Percentiles rank a stretch among this genome's conserved stretches.
These are phyloP conservation scores for Theobroma grandiflorum DNA, from an alignment of 441 rosid genomes.

Conservation along the genomic window DNA sequence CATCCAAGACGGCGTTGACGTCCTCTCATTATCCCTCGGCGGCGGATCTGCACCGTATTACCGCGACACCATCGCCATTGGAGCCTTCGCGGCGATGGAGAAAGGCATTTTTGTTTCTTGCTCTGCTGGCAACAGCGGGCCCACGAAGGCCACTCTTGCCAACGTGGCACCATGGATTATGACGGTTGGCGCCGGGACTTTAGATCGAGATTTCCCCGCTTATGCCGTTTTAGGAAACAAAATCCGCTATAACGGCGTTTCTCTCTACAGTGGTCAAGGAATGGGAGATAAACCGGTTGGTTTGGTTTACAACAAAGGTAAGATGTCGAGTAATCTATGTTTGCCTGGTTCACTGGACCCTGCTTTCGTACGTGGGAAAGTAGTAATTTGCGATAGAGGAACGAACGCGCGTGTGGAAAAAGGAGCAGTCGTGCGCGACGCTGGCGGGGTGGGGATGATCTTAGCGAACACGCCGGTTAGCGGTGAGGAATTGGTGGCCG, in stretches of 20 bases:
- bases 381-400: constrained; percentile 89
- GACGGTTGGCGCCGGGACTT: constrained; percentile 93
- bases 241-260: constrained; percentile 58
- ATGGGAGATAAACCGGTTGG: constrained; percentile 65
- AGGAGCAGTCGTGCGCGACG: constrained; percentile 84
- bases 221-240: constrained; percentile 61
- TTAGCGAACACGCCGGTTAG: constrained; percentile 69
- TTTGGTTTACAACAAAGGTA: constrained; percentile 59
- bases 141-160: constrained; percentile 58
- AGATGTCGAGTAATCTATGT: constrained; percentile 63
- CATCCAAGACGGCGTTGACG: constrained; percentile 76
- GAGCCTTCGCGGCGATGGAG: constrained; percentile 79
- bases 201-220: constrained; percentile 93
- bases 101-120: constrained; percentile 83
- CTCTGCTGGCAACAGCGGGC: constrained; percentile 90
- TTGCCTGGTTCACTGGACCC: constrained; percentile 78
- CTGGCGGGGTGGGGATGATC: constrained; percentile 92
- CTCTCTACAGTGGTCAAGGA: constrained; percentile 77
- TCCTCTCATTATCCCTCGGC: constrained; percentile 83
- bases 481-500: constrained; percentile 94
- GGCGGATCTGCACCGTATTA: constrained; percentile 78
- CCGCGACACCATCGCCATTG: constrained; percentile 76
- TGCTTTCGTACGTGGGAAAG: constrained; percentile 64
- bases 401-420: constrained; percentile 83
- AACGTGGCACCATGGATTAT: constrained; percentile 95